These are phyloP conservation scores for Emericellopsis cladophorae DNA, from an alignment of 2,329 filamentous ascomycete genomes.

Conservation along the genomic window DNA sequence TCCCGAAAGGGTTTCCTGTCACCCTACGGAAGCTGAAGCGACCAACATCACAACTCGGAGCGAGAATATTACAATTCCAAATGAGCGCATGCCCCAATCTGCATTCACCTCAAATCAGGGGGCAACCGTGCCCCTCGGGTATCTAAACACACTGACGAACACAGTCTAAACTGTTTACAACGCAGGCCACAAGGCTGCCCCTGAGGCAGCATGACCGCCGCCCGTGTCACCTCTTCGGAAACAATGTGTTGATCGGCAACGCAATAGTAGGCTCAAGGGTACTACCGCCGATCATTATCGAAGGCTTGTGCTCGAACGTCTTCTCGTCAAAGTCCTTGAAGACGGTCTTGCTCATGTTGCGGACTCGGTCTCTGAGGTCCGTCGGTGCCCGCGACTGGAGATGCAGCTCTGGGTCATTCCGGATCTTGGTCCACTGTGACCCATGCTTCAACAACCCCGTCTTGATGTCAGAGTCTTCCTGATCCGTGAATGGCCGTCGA, in stretches of 20 bases:
- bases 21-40: too few species aligned
- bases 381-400: conserved; percentile 48
- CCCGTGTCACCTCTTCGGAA: conserved; percentile 8
- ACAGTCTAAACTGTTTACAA: too few species aligned
- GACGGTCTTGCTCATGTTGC: conserved; percentile 50
- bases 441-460: conserved; percentile 47
- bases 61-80: too few species aligned
- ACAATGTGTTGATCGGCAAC: conserved; percentile 33
- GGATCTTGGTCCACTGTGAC: conserved; percentile 53
- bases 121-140: too few species aligned
- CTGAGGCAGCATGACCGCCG: too few species aligned
- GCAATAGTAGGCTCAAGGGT: conserved; percentile 38
- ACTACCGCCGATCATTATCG: conserved; percentile 24
- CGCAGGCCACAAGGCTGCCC: too few species aligned
- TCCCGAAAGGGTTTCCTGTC: too few species aligned
- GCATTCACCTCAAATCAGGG: too few species aligned
- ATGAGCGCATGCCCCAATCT: too few species aligned
- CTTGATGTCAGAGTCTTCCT: conserved; percentile 50
- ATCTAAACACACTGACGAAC: too few species aligned
- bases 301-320: conserved; percentile 30
- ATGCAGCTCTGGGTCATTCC: conserved; percentile 44
- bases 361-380: conserved; percentile 48
- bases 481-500: conserved; percentile 46
- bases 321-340: conserved; percentile 45
- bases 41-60: too few species aligned